phyloP scores from a whole-genome alignment of 2,329 filamentous ascomycete species.

The Dactylellina drechsleri region DNA sequence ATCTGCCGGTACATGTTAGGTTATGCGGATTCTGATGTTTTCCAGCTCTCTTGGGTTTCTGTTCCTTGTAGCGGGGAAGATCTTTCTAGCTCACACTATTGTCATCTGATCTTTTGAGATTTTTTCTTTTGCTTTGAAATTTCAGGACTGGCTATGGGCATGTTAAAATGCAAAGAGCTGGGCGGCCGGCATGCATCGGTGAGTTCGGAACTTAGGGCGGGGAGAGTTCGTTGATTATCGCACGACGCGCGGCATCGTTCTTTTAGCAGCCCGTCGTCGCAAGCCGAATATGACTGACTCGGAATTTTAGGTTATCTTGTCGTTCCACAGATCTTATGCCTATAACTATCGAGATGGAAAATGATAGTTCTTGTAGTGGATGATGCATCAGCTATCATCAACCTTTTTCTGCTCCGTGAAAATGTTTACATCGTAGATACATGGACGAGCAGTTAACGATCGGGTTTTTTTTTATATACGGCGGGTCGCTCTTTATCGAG shows the following conservation, averaged over 20 bases:
- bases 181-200: slow-evolving; percentile 32
- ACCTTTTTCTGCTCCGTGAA: too few species aligned
- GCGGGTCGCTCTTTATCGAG: too few species aligned
- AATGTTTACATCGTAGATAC: too few species aligned
- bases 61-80: background rate
- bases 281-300: background rate
- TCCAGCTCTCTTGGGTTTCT: background rate
- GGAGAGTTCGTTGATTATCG: slow-evolving; percentile 19
- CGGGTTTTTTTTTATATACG: too few species aligned
- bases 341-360: too few species aligned
- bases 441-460: too few species aligned
- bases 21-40: background rate
- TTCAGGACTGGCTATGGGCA: slow-evolving; percentile 2
- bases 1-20: slow-evolving; percentile 20
- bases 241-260: slow-evolving; percentile 19
- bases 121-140: too few species aligned
- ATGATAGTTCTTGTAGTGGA: too few species aligned
- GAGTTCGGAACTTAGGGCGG: slow-evolving; percentile 35
- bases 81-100: slow-evolving; percentile 33
- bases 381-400: too few species aligned
- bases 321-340: background rate
- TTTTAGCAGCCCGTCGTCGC: background rate
- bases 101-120: slow-evolving; percentile 49
- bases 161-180: slow-evolving; percentile 16
- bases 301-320: slow-evolving; percentile 15